These are phyloP conservation scores for Pestalotiopsis sp. DNA, from an alignment of 2,329 filamentous ascomycete species.

Conservation along the genomic window DNA sequence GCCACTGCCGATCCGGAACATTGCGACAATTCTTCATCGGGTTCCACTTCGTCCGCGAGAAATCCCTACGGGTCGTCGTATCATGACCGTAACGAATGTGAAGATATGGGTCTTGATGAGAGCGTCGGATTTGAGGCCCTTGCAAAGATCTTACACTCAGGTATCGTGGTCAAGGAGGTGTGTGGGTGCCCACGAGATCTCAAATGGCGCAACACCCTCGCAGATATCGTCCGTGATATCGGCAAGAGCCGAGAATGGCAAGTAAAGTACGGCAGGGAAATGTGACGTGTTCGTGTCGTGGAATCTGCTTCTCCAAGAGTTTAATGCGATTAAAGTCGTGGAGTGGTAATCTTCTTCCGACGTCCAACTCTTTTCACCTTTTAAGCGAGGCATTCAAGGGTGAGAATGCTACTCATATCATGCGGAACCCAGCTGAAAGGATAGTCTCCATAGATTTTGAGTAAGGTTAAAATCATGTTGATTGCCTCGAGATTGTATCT, in stretches of 20 bases:
- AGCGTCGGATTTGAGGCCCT: too few species aligned
- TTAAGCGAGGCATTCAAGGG: neutral
- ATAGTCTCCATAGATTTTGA: neutral
- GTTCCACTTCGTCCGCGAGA: too few species aligned
- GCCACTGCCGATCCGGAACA: too few species aligned
- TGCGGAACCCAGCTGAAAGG: neutral
- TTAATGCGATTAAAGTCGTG: neutral
- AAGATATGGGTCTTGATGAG: too few species aligned
- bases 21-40: too few species aligned
- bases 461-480: neutral
- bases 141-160: too few species aligned
- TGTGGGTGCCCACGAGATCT: too few species aligned
- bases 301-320: neutral
- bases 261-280: neutral
- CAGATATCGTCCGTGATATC: neutral
- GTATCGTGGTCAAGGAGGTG: too few species aligned
- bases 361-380: neutral
- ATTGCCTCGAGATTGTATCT: neutral
- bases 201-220: too few species aligned
- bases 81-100: too few species aligned
- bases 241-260: neutral
- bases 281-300: neutral
- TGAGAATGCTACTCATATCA: neutral
- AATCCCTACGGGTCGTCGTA: too few species aligned
- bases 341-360: neutral